Conservation (phyloP, 805 yeast genomes). For the Candida manassasensis region DNA sequence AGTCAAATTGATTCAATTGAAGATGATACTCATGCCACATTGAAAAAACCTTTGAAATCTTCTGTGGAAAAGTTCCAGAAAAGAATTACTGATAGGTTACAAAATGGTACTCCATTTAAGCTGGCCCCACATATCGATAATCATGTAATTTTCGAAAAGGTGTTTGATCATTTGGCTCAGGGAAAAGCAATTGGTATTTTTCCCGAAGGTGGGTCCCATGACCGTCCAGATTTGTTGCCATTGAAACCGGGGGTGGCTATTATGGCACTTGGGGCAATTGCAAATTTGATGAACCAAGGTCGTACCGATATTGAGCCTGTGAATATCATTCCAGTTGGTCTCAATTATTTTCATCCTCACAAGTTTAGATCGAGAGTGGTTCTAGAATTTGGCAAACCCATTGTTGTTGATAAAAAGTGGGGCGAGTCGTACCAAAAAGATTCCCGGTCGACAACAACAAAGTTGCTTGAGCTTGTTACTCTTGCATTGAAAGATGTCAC, state of each 20-base stretch:
- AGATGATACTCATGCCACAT: conserved; percentile 25
- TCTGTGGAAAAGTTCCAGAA: conserved; percentile 8
- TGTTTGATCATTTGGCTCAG: conserved; percentile 31
- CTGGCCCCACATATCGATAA: conserved; percentile 39
- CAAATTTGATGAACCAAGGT: conserved; percentile 18
- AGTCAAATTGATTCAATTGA: conserved; percentile 26
- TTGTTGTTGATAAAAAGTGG: conserved; percentile 25
- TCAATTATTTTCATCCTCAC: conserved; percentile 41
- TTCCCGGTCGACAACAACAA: conserved; percentile 22
- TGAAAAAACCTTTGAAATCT: conserved; percentile 21
- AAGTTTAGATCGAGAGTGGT: conserved; percentile 39
- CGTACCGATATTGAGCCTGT: conserved; percentile 19
- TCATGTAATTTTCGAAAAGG: conserved; percentile 29
- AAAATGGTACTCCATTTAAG: conserved; percentile 27
- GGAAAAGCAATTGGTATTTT: conserved; percentile 36
- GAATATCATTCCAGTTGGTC: conserved; percentile 36
- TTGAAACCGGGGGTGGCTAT: conserved; percentile 43
- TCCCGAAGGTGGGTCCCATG: conserved; percentile 44
- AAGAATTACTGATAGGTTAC: conserved; percentile 13
- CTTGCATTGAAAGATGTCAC: conserved; percentile 35
- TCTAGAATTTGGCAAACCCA: conserved; percentile 39
- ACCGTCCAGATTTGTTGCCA: conserved; percentile 38
- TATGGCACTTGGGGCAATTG: conserved; percentile 41
- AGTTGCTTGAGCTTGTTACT: conserved; percentile 26
- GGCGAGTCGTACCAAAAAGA: conserved; percentile 25